Evolutionary conservation across 768 basidiomycete genomes (phyloP), one percentile per base, ranked within the genome.

Genomic region (Mycena galopus): DNA sequence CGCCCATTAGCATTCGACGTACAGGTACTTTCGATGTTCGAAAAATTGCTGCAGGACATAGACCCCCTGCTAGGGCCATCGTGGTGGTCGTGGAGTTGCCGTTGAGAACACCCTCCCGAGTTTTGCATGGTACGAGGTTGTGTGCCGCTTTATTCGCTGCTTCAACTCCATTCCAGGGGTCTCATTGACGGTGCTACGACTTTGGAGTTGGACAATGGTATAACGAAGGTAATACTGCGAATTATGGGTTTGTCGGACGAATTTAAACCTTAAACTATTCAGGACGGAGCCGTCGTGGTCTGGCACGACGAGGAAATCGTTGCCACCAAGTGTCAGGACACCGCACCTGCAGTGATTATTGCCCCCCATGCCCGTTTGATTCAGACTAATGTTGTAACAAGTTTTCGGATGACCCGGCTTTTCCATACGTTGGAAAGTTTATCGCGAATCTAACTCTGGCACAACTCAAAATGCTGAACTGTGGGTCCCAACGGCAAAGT

Each of bases 401-500:
- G 92, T 84, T 85, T 67, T 81, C 84, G 12, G 81, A 82, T 42
- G 93, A 94, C 78, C 89, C 90, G 2, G 82, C 82, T 47, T 94
- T 88, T 78, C 93, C 93, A 16, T 94, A 94, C 77, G 91, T 93
- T n/a, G 93, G 92, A 63, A 93, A 93, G 80, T 88, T 85, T 70
- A 86, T 94, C 65, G 91, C 89, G n/a, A 91, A 94, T 78, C 86
- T 95, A 50, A 95, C 94, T 0, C 81, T 95, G 50, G 89, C 93
- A 9, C 94, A 95, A 81, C 81, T 96, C 69, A 92, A 91, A 81
- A 95, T 92, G 6, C 80, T 96, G 53, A 93, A 96, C 78, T 96
- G 94, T 75, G 94, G 94, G 47, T 93, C 93, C 14, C 84, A 86
- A 75, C 88, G 93, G 29, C 88, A 89, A 59, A 74, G 79, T 12